Base-by-base conservation (phyloP, 305 asterid genomes). In the Plantago coronopus region DNA sequence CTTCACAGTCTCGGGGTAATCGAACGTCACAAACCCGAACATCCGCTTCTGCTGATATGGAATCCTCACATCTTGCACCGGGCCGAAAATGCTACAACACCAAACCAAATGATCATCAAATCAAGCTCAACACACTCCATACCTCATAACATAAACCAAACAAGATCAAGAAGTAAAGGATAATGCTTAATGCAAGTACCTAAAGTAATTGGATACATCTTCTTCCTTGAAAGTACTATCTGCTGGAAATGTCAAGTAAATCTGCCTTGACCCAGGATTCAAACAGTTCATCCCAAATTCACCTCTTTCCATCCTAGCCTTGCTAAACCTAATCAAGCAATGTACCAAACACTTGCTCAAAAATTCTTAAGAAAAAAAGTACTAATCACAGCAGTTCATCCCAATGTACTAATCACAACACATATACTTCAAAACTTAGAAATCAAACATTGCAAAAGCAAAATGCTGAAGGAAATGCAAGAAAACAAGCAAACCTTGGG, bases 211-310 rank as follows among this genome's bases (percentile, higher is more conserved):
- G 62, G 87, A 83, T n/a, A 86, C 91, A 23, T 86, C 91, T 61
- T 86, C 95, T 73, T 86, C 95, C 75, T 75, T 83, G 53, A 81
- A 86, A 34, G 91, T 69, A 69, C 91, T 83, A 8, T 83, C 95
- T 57, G 91, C 85, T 17, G 95, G 95, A 69, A 86, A 86, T n/a
- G 89, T 86, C 79, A 83, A 70, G 78, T 86, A 86, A 74, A 86
- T 86, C 77, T 86, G 95, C 70, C 91, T 78, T 4, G 91, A 83
- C n/a, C 81, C 82, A 4, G 95, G 79, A 67, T 75, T 81, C 46
- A 67, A 65, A 50, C 79, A 68, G 40, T 81, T 81, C 59, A 80
- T 23, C 48, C 81, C 81, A 62, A 82, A 72, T 20, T 85, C 88
- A 31, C 74, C 79, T 57, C 84, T 61, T 62, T 79, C 88, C 4